These are phyloP conservation scores for Xerocomus spinulosus DNA, from an alignment of 768 basidiomycete species.

Conservation along the genomic window DNA sequence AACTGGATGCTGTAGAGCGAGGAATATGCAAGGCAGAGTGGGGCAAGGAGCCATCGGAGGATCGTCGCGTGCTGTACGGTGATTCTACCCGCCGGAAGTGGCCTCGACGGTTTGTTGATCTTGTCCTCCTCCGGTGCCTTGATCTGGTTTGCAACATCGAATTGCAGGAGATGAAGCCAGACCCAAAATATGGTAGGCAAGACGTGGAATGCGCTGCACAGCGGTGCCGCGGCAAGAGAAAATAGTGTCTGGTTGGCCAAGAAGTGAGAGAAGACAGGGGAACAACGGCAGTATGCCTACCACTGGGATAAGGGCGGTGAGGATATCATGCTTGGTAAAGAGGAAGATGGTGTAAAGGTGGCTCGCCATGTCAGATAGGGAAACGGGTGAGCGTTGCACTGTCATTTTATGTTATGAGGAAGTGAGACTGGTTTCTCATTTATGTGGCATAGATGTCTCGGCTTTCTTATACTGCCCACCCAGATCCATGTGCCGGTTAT, in stretches of 20 bases:
- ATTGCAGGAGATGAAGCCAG: slow-evolving; percentile 42
- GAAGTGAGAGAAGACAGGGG: background rate
- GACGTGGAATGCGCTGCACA: slow-evolving; percentile 12
- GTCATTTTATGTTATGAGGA: slow-evolving; percentile 9
- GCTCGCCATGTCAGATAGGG: slow-evolving; percentile 13
- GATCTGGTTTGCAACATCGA: slow-evolving; percentile 41
- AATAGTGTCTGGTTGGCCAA: slow-evolving; percentile 30
- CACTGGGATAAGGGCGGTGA: slow-evolving; percentile 44
- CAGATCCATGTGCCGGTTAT: slow-evolving; percentile 1
- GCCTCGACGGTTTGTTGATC: slow-evolving; percentile 42
- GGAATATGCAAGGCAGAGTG: slow-evolving; percentile 34
- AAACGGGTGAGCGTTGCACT: slow-evolving; percentile 1
- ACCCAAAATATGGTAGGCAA: slow-evolving; percentile 37
- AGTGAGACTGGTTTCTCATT: background rate
- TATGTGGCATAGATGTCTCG: background rate
- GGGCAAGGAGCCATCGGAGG: slow-evolving; percentile 36
- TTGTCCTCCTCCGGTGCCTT: slow-evolving; percentile 39
- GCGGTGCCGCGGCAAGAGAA: slow-evolving; percentile 30
- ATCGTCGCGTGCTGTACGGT: slow-evolving; percentile 28
- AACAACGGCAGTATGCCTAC: slow-evolving; percentile 25
- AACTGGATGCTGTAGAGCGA: slow-evolving; percentile 29
- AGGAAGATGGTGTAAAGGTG: slow-evolving; percentile 32
- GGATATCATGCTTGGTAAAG: slow-evolving; percentile 45
- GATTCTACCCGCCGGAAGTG: slow-evolving; percentile 41
- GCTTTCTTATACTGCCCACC: slow-evolving; percentile 6